Base-by-base conservation (phyloP, 139 green algal genomes). In the Eudorina sp. region DNA sequence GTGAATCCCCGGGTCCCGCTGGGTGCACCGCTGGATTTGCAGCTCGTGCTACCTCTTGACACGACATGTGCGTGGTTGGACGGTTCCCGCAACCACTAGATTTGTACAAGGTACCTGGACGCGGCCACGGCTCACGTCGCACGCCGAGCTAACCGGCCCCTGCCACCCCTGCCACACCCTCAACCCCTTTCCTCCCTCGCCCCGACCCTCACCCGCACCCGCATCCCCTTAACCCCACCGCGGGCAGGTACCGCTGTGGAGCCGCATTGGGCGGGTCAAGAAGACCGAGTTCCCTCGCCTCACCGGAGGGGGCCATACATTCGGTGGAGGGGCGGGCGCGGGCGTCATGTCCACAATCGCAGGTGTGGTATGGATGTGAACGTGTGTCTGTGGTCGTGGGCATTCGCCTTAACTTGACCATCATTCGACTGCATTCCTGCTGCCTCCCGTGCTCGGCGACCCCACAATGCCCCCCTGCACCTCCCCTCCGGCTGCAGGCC, bases 181-280 rank as follows among this genome's bases (percentile, higher is more conserved):
- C 13, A 58, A 66, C 55, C 11, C 48, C 11, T 55, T 55, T 68
- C 16, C 62, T 79, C 41, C 41, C 70, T 79, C 70, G 64, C 29
- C 45, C 29, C 29, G 14, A 41, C 51, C 19, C 51, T 53, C 53
- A 7, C 76, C 6, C 25, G 3, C 40, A 34, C 34, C 36, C 53
- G 21, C 77, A 38, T 38, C 38, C 45, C 53, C 29, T 11, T 53
- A 29, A 13, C 25, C 74, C 2, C 46, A 29, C 31, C 34, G n/a
- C 53, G 9, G n/a, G n/a, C 92, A 98, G 93, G 96, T 99, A 40
- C 96, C 95, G 11, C 93, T 98, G 89, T 99, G 98, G 98, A 97
- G 92, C 84, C 92, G 95, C 81, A 94, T 99, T 64, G 97, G 98
- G 6, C 95, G 98, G 0, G 90, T 99, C n/a, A 98, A 97, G 92